Percentiles rank a stretch among this genome's conserved stretches.
phyloP scores from a whole-genome alignment of 306 rosid species.

The Pterocarpus santalinus region DNA sequence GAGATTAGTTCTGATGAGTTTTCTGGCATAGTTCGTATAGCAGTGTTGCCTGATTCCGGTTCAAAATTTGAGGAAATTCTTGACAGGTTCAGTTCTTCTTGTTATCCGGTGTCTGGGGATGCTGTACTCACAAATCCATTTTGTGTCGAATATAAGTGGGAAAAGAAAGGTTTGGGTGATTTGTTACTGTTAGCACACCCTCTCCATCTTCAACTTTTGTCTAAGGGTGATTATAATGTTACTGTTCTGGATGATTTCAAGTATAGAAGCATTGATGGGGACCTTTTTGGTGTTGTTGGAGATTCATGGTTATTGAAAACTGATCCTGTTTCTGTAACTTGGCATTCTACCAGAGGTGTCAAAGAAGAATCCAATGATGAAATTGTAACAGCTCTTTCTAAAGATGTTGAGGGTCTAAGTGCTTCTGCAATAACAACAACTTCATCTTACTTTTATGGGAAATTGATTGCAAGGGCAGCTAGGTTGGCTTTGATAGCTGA shows the following conservation, averaged over 20 bases:
- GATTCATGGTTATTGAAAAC: not conserved
- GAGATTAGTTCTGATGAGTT: conserved; percentile 56
- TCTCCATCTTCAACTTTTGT: conserved; percentile 40
- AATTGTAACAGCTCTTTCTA: conserved; percentile 55
- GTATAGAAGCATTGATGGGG: conserved; percentile 8
- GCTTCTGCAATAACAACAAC: conserved; percentile 49
- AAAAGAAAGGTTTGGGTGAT: conserved; percentile 30
- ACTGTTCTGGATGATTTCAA: not conserved
- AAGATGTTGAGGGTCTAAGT: conserved; percentile 61
- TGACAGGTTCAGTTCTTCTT: conserved; percentile 63
- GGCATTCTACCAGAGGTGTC: conserved; percentile 38
- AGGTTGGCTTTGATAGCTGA: conserved; percentile 80
- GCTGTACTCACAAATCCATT: conserved; percentile 60
- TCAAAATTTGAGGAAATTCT: conserved; percentile 50
- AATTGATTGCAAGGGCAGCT: conserved; percentile 63
- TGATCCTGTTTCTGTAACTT: not conserved
- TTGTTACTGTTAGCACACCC: conserved; percentile 44
- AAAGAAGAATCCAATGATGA: conserved; percentile 51
- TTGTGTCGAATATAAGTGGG: conserved; percentile 32
- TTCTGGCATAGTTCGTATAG: conserved; percentile 70
- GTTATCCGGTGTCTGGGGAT: conserved; percentile 76
- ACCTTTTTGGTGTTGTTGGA: conserved; percentile 10
- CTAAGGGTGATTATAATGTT: not conserved
- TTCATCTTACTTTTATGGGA: conserved; percentile 40
- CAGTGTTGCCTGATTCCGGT: conserved; percentile 56